These are phyloP conservation scores for Trichocomaceae sp. DNA, from an alignment of 2,329 filamentous ascomycete species.

Conservation along the genomic window DNA sequence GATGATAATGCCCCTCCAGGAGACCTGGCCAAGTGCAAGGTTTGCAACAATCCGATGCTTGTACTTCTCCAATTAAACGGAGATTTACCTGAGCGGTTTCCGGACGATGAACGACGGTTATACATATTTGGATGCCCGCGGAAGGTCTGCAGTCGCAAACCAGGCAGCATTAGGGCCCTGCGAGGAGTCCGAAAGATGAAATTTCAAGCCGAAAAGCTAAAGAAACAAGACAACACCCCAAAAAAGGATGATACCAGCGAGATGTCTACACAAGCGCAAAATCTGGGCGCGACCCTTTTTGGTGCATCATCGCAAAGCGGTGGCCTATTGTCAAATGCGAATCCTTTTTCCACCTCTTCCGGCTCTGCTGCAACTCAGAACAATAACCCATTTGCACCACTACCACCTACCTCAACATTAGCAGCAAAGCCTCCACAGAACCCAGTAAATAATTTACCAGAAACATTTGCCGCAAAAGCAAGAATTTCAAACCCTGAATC, in stretches of 20 bases:
- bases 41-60: slow-evolving; percentile 76
- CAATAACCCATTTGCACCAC: slow-evolving; percentile 56
- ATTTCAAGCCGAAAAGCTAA: slow-evolving; percentile 26
- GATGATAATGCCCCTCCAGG: slow-evolving; percentile 63
- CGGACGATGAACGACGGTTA: slow-evolving; percentile 76
- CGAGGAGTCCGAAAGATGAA: slow-evolving; percentile 55
- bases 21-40: slow-evolving; percentile 73
- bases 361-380: slow-evolving; percentile 27
- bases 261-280: slow-evolving; percentile 22
- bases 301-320: slow-evolving; percentile 41
- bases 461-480: slow-evolving; percentile 68
- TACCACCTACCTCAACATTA: slow-evolving; percentile 34
- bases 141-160: slow-evolving; percentile 71
- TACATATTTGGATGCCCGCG: slow-evolving; percentile 79
- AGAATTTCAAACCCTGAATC: slow-evolving; percentile 40
- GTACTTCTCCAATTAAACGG: slow-evolving; percentile 86
- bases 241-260: slow-evolving; percentile 12
- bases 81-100: slow-evolving; percentile 79
- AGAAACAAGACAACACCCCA: slow-evolving; percentile 16
- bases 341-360: slow-evolving; percentile 49
- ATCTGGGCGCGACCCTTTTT: slow-evolving; percentile 57
- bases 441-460: slow-evolving; percentile 58
- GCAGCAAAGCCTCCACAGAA: slow-evolving; percentile 37
- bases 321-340: slow-evolving; percentile 47
- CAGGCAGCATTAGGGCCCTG: slow-evolving; percentile 71